Percentiles rank a stretch among this genome's conserved stretches.
Conservation (phyloP, 306 rosid species). For the Corylus americana region DNA sequence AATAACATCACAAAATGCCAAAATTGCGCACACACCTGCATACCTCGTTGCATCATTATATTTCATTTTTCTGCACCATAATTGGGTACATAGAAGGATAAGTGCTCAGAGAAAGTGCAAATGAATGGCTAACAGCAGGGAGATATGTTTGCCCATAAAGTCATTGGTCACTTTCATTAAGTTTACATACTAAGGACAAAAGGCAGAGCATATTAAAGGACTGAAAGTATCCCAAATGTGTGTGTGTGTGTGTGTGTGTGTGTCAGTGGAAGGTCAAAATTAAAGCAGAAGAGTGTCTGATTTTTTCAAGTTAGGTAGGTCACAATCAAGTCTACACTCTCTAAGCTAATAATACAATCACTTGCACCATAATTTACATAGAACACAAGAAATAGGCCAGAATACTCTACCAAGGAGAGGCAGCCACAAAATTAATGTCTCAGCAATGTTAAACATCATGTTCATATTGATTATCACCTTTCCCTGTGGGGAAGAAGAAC, state of each 20-base stretch:
- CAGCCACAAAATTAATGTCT: conserved; percentile 17
- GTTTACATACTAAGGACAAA: neutral
- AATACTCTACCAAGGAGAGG: neutral
- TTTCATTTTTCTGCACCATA: neutral
- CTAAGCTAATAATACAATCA: neutral
- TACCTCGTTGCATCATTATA: neutral
- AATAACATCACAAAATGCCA: neutral
- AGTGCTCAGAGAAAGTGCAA: too few relatives aligned
- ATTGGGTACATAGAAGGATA: neutral
- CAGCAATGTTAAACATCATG: neutral
- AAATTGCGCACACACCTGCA: conserved; percentile 3
- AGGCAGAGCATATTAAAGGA: neutral
- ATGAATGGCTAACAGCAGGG: too few relatives aligned
- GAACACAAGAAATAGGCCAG: neutral
- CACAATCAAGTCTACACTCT: neutral
- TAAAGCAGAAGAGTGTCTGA: neutral
- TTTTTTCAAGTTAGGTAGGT: neutral
- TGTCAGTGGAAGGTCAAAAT: neutral
- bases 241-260: too few relatives aligned
- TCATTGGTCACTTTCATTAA: neutral
- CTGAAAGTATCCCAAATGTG: neutral
- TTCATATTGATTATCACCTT: conserved; percentile 46
- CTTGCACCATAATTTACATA: conserved; percentile 4
- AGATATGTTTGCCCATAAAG: neutral
- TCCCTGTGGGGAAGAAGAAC: conserved; percentile 88